phyloP scores from a whole-genome alignment of 2,329 filamentous ascomycete genomes.

The Botryosphaeria dothidea region DNA sequence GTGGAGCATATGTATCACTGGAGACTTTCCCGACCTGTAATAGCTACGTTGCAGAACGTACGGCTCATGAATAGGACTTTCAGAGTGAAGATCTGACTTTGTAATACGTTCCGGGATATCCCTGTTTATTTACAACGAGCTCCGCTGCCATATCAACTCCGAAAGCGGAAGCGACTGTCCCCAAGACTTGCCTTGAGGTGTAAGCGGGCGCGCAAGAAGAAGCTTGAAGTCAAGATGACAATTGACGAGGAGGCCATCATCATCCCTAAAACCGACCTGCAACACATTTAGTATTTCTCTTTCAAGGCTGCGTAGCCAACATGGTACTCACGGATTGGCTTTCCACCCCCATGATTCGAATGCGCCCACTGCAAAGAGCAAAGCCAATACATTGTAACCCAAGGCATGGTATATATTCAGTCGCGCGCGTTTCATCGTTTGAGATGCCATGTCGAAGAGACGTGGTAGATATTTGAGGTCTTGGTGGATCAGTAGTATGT shows the following conservation, averaged over 20 bases:
- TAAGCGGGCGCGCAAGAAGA: not conserved
- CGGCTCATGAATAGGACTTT: too few species aligned
- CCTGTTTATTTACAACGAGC: too few species aligned
- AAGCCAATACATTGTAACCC: not conserved
- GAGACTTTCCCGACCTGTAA: too few species aligned
- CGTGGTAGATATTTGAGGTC: not conserved
- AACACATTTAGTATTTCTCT: not conserved
- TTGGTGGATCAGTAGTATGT: not conserved
- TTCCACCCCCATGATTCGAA: not conserved
- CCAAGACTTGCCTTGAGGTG: not conserved
- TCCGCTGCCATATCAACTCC: too few species aligned
- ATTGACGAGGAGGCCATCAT: not conserved
- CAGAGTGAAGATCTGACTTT: too few species aligned
- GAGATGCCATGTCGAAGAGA: not conserved
- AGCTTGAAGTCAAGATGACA: not conserved
- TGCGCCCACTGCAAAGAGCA: not conserved
- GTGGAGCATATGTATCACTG: too few species aligned
- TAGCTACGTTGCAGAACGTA: too few species aligned
- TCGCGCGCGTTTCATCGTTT: not conserved
- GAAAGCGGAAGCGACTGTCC: too few species aligned
- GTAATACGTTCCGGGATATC: too few species aligned
- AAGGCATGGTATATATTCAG: not conserved
- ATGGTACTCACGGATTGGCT: not conserved
- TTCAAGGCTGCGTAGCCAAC: not conserved
- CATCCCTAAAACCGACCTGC: not conserved